Base-by-base conservation (phyloP, 78 protist genomes). In the Polysphondylium violaceum region DNA sequence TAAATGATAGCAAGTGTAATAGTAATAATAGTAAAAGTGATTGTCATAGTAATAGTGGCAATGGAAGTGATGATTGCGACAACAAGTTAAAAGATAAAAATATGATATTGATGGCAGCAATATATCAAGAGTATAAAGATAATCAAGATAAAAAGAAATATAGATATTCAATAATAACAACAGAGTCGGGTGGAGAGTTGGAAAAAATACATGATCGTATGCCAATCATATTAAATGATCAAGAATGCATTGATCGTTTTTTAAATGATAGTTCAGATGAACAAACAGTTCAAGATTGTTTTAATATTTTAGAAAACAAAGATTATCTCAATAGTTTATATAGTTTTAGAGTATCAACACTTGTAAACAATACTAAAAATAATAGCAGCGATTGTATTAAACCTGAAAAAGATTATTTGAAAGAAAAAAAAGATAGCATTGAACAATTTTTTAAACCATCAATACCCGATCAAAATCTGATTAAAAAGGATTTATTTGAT, bases 41-140 rank as follows among this genome's bases (percentile, higher is more conserved):
- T 7, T 41, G 7, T 6, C 9, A 64, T 36, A 64, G 31, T 36
- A 7, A 12, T 9, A 29, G 16, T 7, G 72, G 31, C 14, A 64
- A 29, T 23, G 31, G 9, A n/a, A 47, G 8, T 47, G 11, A 14
- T 47, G 11, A 47, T 47, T 17, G 5, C 63, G 21, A 17, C 63
- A 6, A 17, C 63, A 17, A 56, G 21, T n/a, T n/a, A 56, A 6
- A 56, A 56, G 16, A 56, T n/a, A 17, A 14, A 53, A n/a, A n/a
- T n/a, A 74, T 74, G 67, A 55, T 74, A 2, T 55, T 74, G 5
- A 74, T 74, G 79, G 79, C 79, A 21, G 79, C 60, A 55, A 25
- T 74, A n/a, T 74, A 56, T 38, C 67, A 74, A 21, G 19, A 50
- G 9, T 50, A 43, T 6, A 51, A 72, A 25, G 2, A 3, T 27